These are phyloP conservation scores for Venturia carpophila DNA, from an alignment of 2,329 filamentous ascomycete genomes.

Conservation along the genomic window DNA sequence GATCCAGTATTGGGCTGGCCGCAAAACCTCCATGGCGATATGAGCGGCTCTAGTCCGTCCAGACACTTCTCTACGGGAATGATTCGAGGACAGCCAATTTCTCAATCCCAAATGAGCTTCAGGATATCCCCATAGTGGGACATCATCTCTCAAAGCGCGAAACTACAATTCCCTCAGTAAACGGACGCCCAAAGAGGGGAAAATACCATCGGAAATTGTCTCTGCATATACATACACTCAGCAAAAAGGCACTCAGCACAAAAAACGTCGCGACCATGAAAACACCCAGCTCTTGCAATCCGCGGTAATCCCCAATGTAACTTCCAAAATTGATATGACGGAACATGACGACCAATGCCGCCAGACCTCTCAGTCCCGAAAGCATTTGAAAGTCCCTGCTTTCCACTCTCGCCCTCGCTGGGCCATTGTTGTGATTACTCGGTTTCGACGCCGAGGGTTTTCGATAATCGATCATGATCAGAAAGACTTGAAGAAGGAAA, in stretches of 20 bases:
- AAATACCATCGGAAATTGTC: too few relatives aligned
- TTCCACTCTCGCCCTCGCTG: neutral
- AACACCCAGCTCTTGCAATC: neutral
- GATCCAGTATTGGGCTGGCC: too few relatives aligned
- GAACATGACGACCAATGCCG: neutral
- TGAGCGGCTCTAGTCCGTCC: too few relatives aligned
- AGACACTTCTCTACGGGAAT: too few relatives aligned
- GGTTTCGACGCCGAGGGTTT: neutral
- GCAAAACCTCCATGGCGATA: too few relatives aligned
- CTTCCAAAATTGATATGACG: neutral
- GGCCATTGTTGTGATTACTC: neutral
- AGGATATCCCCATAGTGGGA: too few relatives aligned
- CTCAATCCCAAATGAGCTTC: too few relatives aligned
- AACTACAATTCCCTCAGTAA: too few relatives aligned
- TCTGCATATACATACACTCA: neutral
- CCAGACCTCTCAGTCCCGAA: neutral
- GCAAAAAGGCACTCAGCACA: neutral
- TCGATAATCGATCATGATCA: neutral
- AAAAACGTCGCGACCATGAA: neutral
- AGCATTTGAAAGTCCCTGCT: neutral
- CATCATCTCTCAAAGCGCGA: too few relatives aligned
- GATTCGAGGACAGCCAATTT: too few relatives aligned
- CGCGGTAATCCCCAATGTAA: neutral
- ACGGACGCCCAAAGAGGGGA: too few relatives aligned
- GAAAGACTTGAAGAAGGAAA: neutral